Evolutionary conservation across 1,139 yeast genomes (phyloP), one percentile per base, ranked within the genome.

Genomic region (Yamadazyma aaseri): DNA sequence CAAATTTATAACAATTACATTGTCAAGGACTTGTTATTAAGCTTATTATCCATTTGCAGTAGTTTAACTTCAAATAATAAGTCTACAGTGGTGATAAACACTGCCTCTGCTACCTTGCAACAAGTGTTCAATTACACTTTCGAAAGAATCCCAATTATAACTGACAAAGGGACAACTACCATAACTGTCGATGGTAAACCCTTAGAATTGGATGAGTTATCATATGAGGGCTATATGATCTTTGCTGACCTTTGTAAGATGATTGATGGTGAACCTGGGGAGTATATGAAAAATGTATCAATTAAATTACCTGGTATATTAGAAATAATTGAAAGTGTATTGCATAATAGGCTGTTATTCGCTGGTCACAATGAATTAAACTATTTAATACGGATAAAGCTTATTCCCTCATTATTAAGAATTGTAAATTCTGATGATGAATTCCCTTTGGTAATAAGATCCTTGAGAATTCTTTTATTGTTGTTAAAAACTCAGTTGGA

Each of bases 101-200:
- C 97, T 0, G 97, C 97, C 0, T 79, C 87, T 31, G 98, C 97
- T 2, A 87, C 97, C 2, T 71, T 89, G 31, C 95, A 89, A 46
- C 97, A 92, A 54, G 61, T 92, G 29, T 74, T 89, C 33, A 77
- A 83, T 26, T 76, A 83, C 24, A 73, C 87, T 0, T 90, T 81
- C 55, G 97, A 89, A 39, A 74, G 80, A 37, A 73, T 78, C 3
- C 41, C 36, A 6, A 21, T 15, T 12, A 25, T 26, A 3, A 7
- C 25, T 2, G 29, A 49, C 49, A 14, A 26, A 14, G 34, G 31
- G 4, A 25, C 21, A 3, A 20, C 29, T 1, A 25, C 32, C 17
- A 24, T 34, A 16, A 34, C 32, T 3, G 38, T 32, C 9, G 35
- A 29, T 11, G 38, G 25, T 4, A 22, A 15, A 8, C 26, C 31